Evolutionary conservation across 495 filamentous ascomycete species (phyloP), one percentile per base, ranked within the genome.

Genomic region (Hapsidospora chrysogenum): DNA sequence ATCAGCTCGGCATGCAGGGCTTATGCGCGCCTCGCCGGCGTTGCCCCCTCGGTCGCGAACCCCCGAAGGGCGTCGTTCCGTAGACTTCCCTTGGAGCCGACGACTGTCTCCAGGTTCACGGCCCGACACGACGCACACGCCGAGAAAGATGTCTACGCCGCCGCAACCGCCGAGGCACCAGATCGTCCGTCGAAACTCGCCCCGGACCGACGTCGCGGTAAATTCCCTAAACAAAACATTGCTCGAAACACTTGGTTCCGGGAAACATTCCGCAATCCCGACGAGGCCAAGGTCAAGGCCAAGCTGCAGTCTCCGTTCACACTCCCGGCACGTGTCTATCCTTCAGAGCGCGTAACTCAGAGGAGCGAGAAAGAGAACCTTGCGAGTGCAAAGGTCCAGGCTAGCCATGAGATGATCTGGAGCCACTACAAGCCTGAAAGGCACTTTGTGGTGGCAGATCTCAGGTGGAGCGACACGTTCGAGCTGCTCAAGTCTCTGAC

Each of bases 1-100:
- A 43, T 57, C 49, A 41, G 18, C 20, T 44, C 41, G 43, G 30
- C 21, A 23, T 41, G 31, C 36, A 28, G 6, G 25, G 13, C 29
- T 17, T 32, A 23, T n/a, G 13, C 20, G 16, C 8, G 30, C 17
- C 35, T 25, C 22, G 36, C 36, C 65, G 23, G 35, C 35, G 16
- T n/a, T n/a, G n/a, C n/a, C n/a, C n/a, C 31, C 23, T 3, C 18
- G 13, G 23, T 33, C 18, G 31, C 31, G 31, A 17, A 5, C 31
- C 18, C 18, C 23, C 23, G 23, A 17, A 21, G 31, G 18, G 18
- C 15, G 18, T n/a, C 31, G 10, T 18, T 4, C 31, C 7, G n/a
- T 22, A 13, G 17, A 10, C 13, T 21, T 21, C 11, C 10, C 14
- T 18, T 17, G 18, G 31, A 13, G 10, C 31, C 18, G 17, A 13